phyloP scores from a whole-genome alignment of 352 stramenopile species.

The Thraustotheca clavata region DNA sequence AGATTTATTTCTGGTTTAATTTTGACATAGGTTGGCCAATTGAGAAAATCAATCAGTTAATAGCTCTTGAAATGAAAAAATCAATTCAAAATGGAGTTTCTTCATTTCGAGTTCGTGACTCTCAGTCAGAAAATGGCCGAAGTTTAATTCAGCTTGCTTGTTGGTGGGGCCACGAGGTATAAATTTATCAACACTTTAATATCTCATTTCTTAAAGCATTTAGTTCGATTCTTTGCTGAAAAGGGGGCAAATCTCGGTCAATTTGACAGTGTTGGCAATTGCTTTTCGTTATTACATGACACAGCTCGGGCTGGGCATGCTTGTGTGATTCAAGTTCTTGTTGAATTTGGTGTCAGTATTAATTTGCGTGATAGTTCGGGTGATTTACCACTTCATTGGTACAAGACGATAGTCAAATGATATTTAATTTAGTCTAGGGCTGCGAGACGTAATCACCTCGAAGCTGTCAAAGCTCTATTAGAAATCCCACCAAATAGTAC shows the following conservation, averaged over 20 bases:
- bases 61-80: slow-evolving; percentile 55
- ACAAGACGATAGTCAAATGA: background rate
- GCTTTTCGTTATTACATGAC: slow-evolving; percentile 58
- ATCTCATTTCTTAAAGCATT: slow-evolving; percentile 24
- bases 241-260: slow-evolving; percentile 44
- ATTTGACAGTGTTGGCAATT: slow-evolving; percentile 47
- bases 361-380: slow-evolving; percentile 37
- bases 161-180: slow-evolving; percentile 53
- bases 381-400: slow-evolving; percentile 66
- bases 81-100: slow-evolving; percentile 39
- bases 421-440: slow-evolving; percentile 30
- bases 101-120: slow-evolving; percentile 40
- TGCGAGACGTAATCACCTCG: slow-evolving; percentile 44
- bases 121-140: slow-evolving; percentile 43
- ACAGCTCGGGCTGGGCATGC: slow-evolving; percentile 42
- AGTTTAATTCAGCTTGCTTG: slow-evolving; percentile 61
- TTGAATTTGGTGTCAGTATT: slow-evolving; percentile 35
- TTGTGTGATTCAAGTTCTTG: slow-evolving; percentile 39
- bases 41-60: slow-evolving; percentile 39
- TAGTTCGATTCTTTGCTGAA: slow-evolving; percentile 47
- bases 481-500: slow-evolving; percentile 15
- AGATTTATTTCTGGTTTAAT: background rate
- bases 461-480: slow-evolving; percentile 43
- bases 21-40: slow-evolving; percentile 22
- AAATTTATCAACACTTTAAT: background rate